These are phyloP conservation scores for Holtermanniella nyarrowii DNA, from an alignment of 768 basidiomycete species.

Conservation along the genomic window DNA sequence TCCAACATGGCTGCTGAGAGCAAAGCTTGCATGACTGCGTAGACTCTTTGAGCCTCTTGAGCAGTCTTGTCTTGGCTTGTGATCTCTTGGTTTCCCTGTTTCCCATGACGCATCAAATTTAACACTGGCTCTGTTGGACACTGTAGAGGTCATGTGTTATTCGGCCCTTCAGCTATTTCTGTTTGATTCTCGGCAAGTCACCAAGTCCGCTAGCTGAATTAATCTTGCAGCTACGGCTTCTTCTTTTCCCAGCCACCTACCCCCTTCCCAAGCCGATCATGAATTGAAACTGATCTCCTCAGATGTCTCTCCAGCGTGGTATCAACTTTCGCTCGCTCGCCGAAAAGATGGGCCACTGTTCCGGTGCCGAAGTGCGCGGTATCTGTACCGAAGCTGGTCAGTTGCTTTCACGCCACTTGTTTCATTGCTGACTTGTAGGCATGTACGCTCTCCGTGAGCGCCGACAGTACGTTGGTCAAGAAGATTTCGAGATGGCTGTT, in stretches of 20 bases:
- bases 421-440: conserved; percentile 44
- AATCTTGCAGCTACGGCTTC: neutral
- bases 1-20: too few relatives aligned
- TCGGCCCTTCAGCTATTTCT: neutral
- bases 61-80: too few relatives aligned
- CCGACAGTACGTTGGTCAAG: conserved; percentile 92
- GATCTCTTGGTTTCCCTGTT: too few relatives aligned
- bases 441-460: conserved; percentile 96
- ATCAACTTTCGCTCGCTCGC: conserved; percentile 93
- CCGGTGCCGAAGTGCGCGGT: conserved; percentile 92
- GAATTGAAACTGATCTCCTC: neutral
- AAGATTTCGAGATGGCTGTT: conserved; percentile 97
- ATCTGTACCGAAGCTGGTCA: conserved; percentile 92
- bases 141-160: too few relatives aligned
- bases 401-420: conserved; percentile 26
- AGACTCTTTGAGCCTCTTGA: too few relatives aligned
- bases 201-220: too few relatives aligned
- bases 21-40: too few relatives aligned
- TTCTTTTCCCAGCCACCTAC: neutral
- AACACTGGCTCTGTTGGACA: too few relatives aligned
- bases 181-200: neutral
- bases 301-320: conserved; percentile 96
- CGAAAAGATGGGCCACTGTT: conserved; percentile 99
- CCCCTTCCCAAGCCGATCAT: neutral
- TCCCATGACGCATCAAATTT: too few relatives aligned